These are phyloP conservation scores for Exophiala lecanii-corni DNA, from an alignment of 2,329 filamentous ascomycete species.

Conservation along the genomic window DNA sequence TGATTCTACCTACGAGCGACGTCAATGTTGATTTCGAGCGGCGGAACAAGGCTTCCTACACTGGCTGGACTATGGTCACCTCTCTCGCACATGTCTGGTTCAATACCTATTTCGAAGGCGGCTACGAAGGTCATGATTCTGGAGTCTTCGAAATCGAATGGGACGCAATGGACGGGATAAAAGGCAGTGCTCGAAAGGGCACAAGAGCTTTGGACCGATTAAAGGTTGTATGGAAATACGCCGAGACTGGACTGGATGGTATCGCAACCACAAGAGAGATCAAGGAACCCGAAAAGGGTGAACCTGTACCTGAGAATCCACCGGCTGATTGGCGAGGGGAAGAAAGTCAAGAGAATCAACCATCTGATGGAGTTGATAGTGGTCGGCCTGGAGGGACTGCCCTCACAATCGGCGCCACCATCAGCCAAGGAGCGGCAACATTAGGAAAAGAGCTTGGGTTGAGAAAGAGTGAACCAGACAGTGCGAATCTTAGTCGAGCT, in stretches of 20 bases:
- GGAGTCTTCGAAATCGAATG: constrained; percentile 69
- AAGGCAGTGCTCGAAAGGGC: constrained; percentile 79
- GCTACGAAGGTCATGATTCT: constrained; percentile 57
- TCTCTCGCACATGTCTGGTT: constrained; percentile 96
- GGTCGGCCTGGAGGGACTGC: constrained; percentile 15
- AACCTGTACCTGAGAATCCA: constrained; percentile 64
- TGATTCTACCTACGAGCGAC: constrained; percentile 75
- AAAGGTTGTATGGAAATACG: constrained; percentile 74
- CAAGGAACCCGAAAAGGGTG: constrained; percentile 60
- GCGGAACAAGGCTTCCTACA: constrained; percentile 70
- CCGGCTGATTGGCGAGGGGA: constrained; percentile 72
- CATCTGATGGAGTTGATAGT: constrained; percentile 21
- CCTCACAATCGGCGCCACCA: constrained; percentile 20
- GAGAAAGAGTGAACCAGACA: constrained; percentile 59
- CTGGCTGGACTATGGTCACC: constrained; percentile 81
- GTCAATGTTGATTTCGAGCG: constrained; percentile 87
- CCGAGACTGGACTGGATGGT: constrained; percentile 26
- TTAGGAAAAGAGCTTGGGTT: constrained; percentile 64
- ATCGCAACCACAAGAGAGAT: constrained; percentile 43
- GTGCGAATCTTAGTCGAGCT: constrained; percentile 64
- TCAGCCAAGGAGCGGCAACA: constrained; percentile 32
- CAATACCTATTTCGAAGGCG: constrained; percentile 90
- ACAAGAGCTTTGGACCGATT: constrained; percentile 75
- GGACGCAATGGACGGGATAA: constrained; percentile 87
- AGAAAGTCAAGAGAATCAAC: constrained; percentile 30